These are phyloP conservation scores for Phlebiopsis flavidoalba DNA, from an alignment of 768 basidiomycete genomes.

Conservation along the genomic window DNA sequence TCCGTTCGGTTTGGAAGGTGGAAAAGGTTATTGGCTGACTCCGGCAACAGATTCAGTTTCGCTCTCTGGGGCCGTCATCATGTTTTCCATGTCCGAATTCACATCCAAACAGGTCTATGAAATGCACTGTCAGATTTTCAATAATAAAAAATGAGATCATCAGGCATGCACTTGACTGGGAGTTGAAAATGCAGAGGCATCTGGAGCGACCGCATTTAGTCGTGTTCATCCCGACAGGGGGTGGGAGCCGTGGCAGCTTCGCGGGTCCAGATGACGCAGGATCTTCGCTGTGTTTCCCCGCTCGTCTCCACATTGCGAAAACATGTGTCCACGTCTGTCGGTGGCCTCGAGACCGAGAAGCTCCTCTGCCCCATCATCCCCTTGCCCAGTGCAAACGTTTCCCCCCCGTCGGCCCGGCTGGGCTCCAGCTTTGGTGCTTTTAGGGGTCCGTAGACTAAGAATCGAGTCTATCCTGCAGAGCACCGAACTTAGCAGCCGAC, in stretches of 20 bases:
- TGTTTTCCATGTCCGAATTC: constrained; percentile 69
- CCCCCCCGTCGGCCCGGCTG: background rate
- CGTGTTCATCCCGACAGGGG: constrained; percentile 50
- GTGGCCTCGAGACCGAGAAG: background rate
- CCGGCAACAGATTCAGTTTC: constrained; percentile 32
- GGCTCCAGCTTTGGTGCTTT: background rate
- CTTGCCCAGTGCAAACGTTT: background rate
- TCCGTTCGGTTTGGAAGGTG: background rate
- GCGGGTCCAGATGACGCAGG: constrained; percentile 31
- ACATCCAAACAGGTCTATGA: constrained; percentile 59
- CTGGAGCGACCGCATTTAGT: constrained; percentile 45
- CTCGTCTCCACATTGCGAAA: constrained; percentile 24
- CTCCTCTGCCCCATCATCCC: constrained; percentile 1
- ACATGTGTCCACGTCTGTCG: background rate
- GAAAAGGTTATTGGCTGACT: constrained; percentile 4
- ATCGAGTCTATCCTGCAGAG: constrained; percentile 17
- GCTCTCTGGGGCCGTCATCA: constrained; percentile 50
- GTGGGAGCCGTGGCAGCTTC: constrained; percentile 34
- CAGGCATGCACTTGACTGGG: constrained; percentile 48
- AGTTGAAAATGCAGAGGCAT: constrained; percentile 46
- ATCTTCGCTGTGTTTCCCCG: constrained; percentile 34
- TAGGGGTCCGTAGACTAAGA: background rate
- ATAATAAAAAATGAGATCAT: background rate
- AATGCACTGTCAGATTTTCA: constrained; percentile 1
- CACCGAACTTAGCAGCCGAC: constrained; percentile 17